Percentiles rank a stretch among this genome's conserved stretches.
phyloP scores from a whole-genome alignment of 2,329 filamentous ascomycete species.

The Teratosphaeria gauchensis region DNA sequence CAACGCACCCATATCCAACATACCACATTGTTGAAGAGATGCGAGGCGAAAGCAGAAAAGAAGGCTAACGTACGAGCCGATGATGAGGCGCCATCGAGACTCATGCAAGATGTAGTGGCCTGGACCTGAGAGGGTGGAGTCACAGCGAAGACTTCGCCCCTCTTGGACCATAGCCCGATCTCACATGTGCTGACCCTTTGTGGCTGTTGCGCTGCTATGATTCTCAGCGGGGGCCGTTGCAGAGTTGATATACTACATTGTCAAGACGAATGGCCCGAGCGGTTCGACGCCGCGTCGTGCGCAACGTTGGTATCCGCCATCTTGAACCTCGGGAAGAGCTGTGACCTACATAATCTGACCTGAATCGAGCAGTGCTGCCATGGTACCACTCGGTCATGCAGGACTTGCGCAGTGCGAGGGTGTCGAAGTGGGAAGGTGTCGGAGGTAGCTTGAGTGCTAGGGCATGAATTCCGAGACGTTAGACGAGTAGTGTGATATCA shows the following conservation, averaged over 20 bases:
- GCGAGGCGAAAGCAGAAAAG: background rate
- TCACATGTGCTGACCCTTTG: background rate
- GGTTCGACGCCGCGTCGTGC: too few relatives aligned
- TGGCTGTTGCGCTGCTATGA: too few relatives aligned
- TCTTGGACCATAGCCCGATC: background rate
- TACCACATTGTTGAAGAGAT: background rate
- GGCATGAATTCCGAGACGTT: background rate
- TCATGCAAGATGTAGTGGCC: too few relatives aligned
- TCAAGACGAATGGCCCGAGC: too few relatives aligned
- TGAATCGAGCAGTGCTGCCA: too few relatives aligned
- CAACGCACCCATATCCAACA: background rate
- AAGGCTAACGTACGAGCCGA: background rate
- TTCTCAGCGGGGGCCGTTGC: too few relatives aligned
- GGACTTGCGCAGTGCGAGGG: background rate
- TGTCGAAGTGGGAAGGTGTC: background rate
- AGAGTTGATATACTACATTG: too few relatives aligned
- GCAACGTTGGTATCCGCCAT: too few relatives aligned
- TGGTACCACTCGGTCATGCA: too few relatives aligned
- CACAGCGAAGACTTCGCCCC: background rate
- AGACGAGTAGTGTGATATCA: background rate
- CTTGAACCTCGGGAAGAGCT: too few relatives aligned
- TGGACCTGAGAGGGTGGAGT: background rate
- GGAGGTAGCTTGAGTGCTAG: background rate
- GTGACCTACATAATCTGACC: too few relatives aligned
- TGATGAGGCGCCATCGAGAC: background rate